These are phyloP conservation scores for Penicillium chermesinum DNA, from an alignment of 495 filamentous ascomycete genomes.

Conservation along the genomic window DNA sequence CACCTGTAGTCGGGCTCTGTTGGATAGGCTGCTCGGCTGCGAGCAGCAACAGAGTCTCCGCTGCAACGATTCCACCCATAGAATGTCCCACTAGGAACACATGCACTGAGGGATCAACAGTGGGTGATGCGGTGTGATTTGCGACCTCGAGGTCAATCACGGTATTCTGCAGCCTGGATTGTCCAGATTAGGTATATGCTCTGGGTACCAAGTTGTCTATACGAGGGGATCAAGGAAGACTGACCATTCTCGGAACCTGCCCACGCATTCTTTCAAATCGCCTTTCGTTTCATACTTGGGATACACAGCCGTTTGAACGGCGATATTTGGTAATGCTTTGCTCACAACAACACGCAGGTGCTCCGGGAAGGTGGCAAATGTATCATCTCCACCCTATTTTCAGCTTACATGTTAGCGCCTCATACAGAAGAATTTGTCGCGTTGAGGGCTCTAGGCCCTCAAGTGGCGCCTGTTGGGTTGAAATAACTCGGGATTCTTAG, in stretches of 20 bases:
- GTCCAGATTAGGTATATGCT: not conserved
- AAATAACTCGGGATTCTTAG: too few relatives aligned
- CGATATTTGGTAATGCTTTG: slow-evolving; percentile 67
- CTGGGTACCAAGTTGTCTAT: too few relatives aligned
- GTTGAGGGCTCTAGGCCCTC: too few relatives aligned
- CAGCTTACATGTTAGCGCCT: slow-evolving; percentile 1
- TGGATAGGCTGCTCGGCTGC: slow-evolving; percentile 62
- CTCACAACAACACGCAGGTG: slow-evolving; percentile 66
- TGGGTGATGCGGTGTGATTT: slow-evolving; percentile 76
- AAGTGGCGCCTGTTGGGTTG: too few relatives aligned
- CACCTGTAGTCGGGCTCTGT: slow-evolving; percentile 18
- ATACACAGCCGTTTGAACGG: slow-evolving; percentile 67
- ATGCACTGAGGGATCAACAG: slow-evolving; percentile 80
- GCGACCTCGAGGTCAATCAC: slow-evolving; percentile 93
- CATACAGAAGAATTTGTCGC: not conserved
- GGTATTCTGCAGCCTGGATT: slow-evolving; percentile 74
- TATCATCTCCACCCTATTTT: slow-evolving; percentile 81
- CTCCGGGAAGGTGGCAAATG: slow-evolving; percentile 73
- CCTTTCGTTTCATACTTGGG: slow-evolving; percentile 91
- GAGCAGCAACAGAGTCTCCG: slow-evolving; percentile 72
- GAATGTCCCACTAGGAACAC: slow-evolving; percentile 84
- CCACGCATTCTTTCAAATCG: slow-evolving; percentile 75
- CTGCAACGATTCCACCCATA: slow-evolving; percentile 96
- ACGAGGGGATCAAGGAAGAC: slow-evolving; percentile 3
- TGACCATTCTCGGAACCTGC: slow-evolving; percentile 81